Evolutionary conservation across 2,329 filamentous ascomycete genomes (phyloP), one percentile per base, ranked within the genome.

Genomic region (Colletotrichum melonis): DNA sequence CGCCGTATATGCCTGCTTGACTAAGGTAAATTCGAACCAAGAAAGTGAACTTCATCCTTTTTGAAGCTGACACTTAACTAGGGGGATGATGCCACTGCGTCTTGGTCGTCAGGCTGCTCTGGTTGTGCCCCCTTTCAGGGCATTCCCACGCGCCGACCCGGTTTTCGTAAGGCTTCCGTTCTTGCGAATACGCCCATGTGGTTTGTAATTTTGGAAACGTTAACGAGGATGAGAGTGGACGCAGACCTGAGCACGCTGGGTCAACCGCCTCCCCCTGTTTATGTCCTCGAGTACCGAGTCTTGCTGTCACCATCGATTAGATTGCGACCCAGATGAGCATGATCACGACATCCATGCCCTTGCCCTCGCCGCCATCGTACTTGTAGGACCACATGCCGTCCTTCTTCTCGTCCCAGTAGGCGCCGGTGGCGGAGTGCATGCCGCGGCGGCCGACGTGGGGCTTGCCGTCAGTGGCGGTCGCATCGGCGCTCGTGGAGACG

Each of bases 311-410:
- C 54, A 24, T 19, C 24, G 30, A 28, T 52, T 73, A 93, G 78
- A 93, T 87, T 62, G 89, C 91, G 77, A 97, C 91, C 94, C 94
- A 97, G 81, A 95, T 94, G 78, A 93, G 86, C 85, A 91, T 92
- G 78, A 93, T 87, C 69, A 93, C 90, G 63, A 93, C 89, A 77
- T 93, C 91, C 83, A 93, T 86, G 49, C 91, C 91, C 85, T 92
- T 92, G 78, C 82, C 85, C 81, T 92, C 90, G 73, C 90, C 89
- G 71, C 89, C 89, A 78, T 95, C 93, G 81, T 92, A 96, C 87
- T 97, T 97, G 87, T 93, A 95, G 78, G 91, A 95, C 93, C 93
- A 97, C 90, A 95, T 95, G 77, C 94, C 94, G 80, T 97, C 94
- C 84, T 93, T 94, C 86, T 95, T 94, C 85, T 95, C 94, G 83